Base-by-base conservation (phyloP, 441 rosid genomes). In the Populus hybrid region DNA sequence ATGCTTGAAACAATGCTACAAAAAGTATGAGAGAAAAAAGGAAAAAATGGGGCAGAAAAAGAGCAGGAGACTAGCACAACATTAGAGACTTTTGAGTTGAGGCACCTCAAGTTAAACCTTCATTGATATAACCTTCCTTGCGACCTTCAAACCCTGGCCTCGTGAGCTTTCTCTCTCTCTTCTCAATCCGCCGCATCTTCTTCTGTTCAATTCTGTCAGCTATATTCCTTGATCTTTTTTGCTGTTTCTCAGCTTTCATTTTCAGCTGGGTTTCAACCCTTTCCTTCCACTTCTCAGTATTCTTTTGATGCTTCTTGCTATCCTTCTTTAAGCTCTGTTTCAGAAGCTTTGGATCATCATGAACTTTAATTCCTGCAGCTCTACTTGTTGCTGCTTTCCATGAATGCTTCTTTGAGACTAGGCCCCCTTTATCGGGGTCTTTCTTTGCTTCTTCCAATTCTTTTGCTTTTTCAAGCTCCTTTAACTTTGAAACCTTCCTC, bases 71-170 rank as follows among this genome's bases (percentile, higher is more conserved):
- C 34, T 3, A n/a, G 34, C 23, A 30, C 11, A 30, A 69, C 1
- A 18, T 5, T 46, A 67, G n/a, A 28, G 10, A 67, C 40, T 59
- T 59, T 38, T 59, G 57, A 23, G 36, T 7, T 32, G 35, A 28
- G 71, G 61, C 73, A 63, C 77, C 71, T 71, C 35, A 84, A 40
- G 80, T 71, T n/a, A 84, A 70, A 28, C 83, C 78, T 79, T 77
- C 82, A 78, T 91, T 90, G 65, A 91, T 81, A 78, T 82, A 91
- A 64, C 95, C 94, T 76, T 88, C 92, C 80, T 88, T 90, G 69
- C 94, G 92, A 42, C 97, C 97, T 91, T 90, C 96, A 75, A 92
- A 91, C 63, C 97, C 96, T 6, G 98, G 94, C 64, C 97, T 83
- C 80, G 89, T 53, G 57, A 92, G 94, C 87, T 92, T 91, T 77